Evolutionary conservation across 225 moss, liverwort and hornwort species (phyloP).

Genomic region (Takakia lepidozioides): DNA sequence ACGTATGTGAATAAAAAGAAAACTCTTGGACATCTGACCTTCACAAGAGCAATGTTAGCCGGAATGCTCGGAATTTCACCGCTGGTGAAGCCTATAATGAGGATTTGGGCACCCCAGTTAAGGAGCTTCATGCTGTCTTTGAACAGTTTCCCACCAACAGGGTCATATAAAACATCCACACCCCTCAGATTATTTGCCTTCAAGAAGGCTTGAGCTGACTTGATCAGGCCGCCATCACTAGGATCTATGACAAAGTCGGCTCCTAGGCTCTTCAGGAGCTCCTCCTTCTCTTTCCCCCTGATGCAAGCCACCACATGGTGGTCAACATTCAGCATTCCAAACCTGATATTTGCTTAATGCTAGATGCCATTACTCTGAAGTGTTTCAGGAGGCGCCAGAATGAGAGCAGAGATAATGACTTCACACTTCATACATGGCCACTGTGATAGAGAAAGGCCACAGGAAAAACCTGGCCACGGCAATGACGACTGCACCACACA

Average conservation of each 20-base stretch:
- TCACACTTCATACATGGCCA: too few species aligned
- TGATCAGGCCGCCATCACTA: constrained; percentile 51
- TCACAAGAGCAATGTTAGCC: constrained; percentile 83
- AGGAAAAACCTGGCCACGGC: constrained; percentile 73
- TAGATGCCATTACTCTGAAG: too few species aligned
- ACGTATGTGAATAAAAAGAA: too few species aligned
- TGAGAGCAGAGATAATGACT: too few species aligned
- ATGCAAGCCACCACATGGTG: too few species aligned
- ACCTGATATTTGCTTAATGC: too few species aligned
- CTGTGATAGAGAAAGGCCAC: too few species aligned
- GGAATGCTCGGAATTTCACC: constrained; percentile 85
- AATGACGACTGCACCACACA: constrained; percentile 85
- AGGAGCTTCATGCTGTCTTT: constrained; percentile 89
- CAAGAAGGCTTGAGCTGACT: constrained; percentile 68
- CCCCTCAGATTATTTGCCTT: constrained; percentile 59
- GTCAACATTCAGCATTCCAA: too few species aligned
- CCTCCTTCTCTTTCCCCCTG: constrained; percentile 82
- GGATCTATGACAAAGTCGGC: constrained; percentile 90
- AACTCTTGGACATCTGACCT: constrained; percentile 34
- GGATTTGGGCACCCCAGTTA: constrained; percentile 80
- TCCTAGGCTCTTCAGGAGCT: constrained; percentile 54
- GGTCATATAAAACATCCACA: constrained; percentile 87
- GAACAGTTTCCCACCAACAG: constrained; percentile 89
- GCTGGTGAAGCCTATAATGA: constrained; percentile 85
- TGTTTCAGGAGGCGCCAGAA: too few species aligned